phyloP scores from a whole-genome alignment of 495 filamentous ascomycete species.

The Aspergillus biplanus region DNA sequence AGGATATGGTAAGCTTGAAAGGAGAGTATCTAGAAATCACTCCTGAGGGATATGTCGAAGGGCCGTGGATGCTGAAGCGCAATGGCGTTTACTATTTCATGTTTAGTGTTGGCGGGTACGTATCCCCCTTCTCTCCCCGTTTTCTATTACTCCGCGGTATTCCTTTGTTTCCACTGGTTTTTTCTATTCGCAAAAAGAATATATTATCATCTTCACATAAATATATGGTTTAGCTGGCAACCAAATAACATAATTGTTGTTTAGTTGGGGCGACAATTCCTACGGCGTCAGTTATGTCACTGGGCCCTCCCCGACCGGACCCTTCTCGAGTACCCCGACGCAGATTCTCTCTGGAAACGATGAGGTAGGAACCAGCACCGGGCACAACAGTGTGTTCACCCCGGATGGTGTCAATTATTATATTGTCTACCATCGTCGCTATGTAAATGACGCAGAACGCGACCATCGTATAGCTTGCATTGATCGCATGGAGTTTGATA shows the following conservation, averaged over 20 bases:
- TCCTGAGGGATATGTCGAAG: conserved; percentile 47
- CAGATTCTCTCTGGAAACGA: conserved; percentile 46
- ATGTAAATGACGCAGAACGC: conserved; percentile 41
- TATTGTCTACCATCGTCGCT: conserved; percentile 53
- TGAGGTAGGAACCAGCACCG: conserved; percentile 43
- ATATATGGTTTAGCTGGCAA: neutral
- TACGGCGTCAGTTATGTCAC: conserved; percentile 54
- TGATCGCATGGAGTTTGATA: conserved; percentile 52
- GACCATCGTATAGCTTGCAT: conserved; percentile 51
- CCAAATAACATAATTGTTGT: neutral
- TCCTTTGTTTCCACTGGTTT: neutral
- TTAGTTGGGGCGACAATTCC: conserved; percentile 47
- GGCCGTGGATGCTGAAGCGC: conserved; percentile 49
- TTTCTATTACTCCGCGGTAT: neutral
- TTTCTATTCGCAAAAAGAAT: neutral
- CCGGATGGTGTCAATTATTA: conserved; percentile 51
- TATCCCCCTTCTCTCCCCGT: neutral
- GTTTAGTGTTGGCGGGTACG: conserved; percentile 47
- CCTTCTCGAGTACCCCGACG: conserved; percentile 37
- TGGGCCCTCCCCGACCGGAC: conserved; percentile 43
- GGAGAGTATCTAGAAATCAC: conserved; percentile 41
- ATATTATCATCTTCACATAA: neutral
- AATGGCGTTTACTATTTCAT: conserved; percentile 49
- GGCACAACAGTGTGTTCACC: conserved; percentile 48
- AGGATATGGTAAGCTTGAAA: conserved; percentile 49